Base-by-base conservation (phyloP, 2,329 filamentous ascomycete species). In the Monosporascus cannonballus region DNA sequence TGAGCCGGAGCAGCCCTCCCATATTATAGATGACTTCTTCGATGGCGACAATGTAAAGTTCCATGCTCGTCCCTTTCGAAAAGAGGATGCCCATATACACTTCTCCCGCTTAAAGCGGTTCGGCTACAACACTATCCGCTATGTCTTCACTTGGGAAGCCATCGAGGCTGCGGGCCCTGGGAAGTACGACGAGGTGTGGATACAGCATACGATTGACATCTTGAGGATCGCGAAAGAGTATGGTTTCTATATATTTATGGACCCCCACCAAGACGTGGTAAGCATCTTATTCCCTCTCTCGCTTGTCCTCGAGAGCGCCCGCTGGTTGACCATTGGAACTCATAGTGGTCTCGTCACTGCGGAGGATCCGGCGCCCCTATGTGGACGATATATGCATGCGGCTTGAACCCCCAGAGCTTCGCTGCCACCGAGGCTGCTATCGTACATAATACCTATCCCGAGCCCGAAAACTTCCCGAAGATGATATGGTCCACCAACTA, bases 401-500 rank as follows among this genome's bases (percentile, higher is more conserved):
- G 94, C 8, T 76, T 99, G 47, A 90, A 99, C 66, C 94, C 94
- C 0, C 80, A 86, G 68, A 85, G 81, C 59, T 96, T 99, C 65
- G 84, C 85, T 50, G 84, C 83, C 20, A 99, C 92, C 15, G 88
- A 96, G 71, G 93, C 93, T 4, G 90, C 94, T 38, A 81, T 97
- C 54, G 93, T 99, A 6, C 94, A 99, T 50, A 99, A 97, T 65
- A 95, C 89, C 2, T 96, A 90, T 66, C 85, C 89, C 9, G 81
- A 96, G 20, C 90, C 92, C 8, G 85, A 85, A 25, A 80, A 86
- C 1, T 99, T 93, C 60, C 94, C 94, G 24, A 97, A 96, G 74
- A 99, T 99, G 95, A 93, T 97, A 53, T 99, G 94, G 94, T 91
- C 93, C 17, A 97, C 95, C 49, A 99, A 99, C 68, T 99, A 99